Percentiles rank a stretch among this genome's conserved stretches.
These are phyloP conservation scores for Ambrosia trifida DNA, from an alignment of 129 eudicot species.

Conservation along the genomic window DNA sequence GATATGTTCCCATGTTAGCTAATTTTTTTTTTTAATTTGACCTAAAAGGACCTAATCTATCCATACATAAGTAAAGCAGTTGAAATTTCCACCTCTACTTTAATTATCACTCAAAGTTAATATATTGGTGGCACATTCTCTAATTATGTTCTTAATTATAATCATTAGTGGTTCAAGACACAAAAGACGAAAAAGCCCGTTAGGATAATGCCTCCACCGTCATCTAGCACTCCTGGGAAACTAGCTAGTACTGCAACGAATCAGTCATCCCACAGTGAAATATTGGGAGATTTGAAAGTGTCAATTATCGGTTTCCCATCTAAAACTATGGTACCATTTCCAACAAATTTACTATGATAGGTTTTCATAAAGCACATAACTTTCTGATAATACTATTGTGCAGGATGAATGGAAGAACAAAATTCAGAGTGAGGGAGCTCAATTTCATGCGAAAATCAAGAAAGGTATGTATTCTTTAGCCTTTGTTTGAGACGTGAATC, in stretches of 20 bases:
- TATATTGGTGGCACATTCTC: neutral
- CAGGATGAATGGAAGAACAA: slow-evolving; percentile 68
- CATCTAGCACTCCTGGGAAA: slow-evolving; percentile 47
- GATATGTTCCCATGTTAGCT: too few relatives aligned
- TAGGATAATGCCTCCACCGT: slow-evolving; percentile 67
- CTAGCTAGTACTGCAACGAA: slow-evolving; percentile 37
- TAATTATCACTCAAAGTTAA: too few relatives aligned
- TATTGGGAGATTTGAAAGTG: slow-evolving; percentile 70
- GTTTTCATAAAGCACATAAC: neutral
- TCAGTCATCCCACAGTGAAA: slow-evolving; percentile 55
- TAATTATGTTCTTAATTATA: slow-evolving; percentile 15
- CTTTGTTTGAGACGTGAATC: neutral
- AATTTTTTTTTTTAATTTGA: too few relatives aligned
- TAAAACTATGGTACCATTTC: slow-evolving; percentile 49
- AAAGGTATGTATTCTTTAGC: slow-evolving; percentile 49
- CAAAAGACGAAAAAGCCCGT: slow-evolving; percentile 63
- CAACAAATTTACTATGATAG: neutral
- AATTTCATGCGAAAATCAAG: slow-evolving; percentile 66
- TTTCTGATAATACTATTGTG: slow-evolving; percentile 11
- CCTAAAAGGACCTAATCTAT: too few relatives aligned
- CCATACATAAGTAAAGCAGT: too few relatives aligned
- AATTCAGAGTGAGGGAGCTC: slow-evolving; percentile 68
- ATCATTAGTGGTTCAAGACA: slow-evolving; percentile 80
- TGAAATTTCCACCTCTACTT: too few relatives aligned
- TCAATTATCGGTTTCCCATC: slow-evolving; percentile 48